These are phyloP conservation scores for Blyttiomyces sp. DNA, from an alignment of 371 early-diverging fungal species.

Conservation along the genomic window DNA sequence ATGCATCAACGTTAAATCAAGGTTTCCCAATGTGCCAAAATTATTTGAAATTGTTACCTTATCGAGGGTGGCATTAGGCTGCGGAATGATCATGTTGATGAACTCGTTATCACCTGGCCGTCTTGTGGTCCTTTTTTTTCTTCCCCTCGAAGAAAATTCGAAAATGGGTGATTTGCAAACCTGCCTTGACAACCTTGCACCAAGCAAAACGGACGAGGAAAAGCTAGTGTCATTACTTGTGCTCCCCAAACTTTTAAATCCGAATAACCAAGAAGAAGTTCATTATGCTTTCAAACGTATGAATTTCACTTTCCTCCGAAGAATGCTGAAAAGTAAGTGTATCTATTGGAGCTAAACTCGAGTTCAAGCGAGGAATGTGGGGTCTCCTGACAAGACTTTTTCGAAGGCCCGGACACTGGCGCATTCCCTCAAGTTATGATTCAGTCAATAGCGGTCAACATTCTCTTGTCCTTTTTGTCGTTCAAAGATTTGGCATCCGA, in stretches of 20 bases:
- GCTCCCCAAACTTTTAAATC: conserved; percentile 20
- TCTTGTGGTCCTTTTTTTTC: too few relatives aligned
- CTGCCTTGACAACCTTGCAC: neutral
- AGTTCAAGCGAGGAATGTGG: neutral
- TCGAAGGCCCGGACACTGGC: too few relatives aligned
- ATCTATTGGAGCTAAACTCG: neutral
- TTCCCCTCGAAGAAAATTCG: neutral
- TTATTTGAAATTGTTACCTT: conserved; percentile 15
- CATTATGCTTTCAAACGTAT: conserved; percentile 14
- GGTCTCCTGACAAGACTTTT: neutral
- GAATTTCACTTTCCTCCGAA: conserved; percentile 21
- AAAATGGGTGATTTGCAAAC: neutral
- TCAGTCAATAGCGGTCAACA: neutral
- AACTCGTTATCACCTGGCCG: too few relatives aligned
- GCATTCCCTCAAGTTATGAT: too few relatives aligned
- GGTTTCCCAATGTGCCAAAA: neutral
- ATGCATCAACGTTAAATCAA: neutral
- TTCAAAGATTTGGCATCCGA: neutral
- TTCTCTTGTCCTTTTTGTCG: neutral
- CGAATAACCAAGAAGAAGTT: conserved; percentile 1
- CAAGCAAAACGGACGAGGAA: conserved; percentile 18
- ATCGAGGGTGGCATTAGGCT: conserved; percentile 23
- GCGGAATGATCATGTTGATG: neutral
- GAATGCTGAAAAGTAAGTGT: conserved; percentile 7
- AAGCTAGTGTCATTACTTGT: conserved; percentile 21